These are phyloP conservation scores for Aspergillus piperis DNA, from an alignment of 2,329 filamentous ascomycete genomes.

Conservation along the genomic window DNA sequence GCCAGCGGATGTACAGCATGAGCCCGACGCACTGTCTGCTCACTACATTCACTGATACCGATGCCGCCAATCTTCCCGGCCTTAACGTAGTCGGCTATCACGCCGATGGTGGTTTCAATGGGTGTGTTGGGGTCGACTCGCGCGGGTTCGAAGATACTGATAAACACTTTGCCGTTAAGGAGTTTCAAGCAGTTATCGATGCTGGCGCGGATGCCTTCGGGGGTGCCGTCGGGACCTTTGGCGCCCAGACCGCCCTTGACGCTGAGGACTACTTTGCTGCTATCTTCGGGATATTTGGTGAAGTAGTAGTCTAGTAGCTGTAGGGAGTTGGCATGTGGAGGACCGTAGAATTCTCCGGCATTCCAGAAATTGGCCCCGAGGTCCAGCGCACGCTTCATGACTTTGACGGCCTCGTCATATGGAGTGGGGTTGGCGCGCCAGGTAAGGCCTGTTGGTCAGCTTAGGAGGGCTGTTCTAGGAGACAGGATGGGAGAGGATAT, in stretches of 20 bases:
- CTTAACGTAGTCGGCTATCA: constrained; percentile 11
- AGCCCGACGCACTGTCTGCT: constrained; percentile 11
- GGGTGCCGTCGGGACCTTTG: not conserved
- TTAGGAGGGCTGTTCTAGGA: too few relatives aligned
- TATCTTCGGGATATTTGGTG: constrained; percentile 10
- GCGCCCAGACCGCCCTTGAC: constrained; percentile 10
- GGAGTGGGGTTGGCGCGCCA: constrained; percentile 15
- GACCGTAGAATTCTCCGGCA: constrained; percentile 27
- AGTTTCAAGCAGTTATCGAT: constrained; percentile 8
- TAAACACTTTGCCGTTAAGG: constrained; percentile 14
- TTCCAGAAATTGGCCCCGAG: constrained; percentile 22
- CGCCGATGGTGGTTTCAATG: constrained; percentile 7
- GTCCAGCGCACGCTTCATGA: constrained; percentile 7
- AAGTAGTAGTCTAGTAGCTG: constrained; percentile 20
- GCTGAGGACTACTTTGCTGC: constrained; percentile 10
- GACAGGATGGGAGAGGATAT: not conserved
- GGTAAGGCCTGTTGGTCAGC: constrained; percentile 17
- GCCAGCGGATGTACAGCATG: constrained; percentile 11
- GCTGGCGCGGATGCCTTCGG: constrained; percentile 9
- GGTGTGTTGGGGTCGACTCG: constrained; percentile 11
- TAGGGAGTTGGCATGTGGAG: constrained; percentile 25
- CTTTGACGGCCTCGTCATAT: not conserved
- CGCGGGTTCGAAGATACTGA: constrained; percentile 17
- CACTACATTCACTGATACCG: constrained; percentile 10
- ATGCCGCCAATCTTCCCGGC: constrained; percentile 17